phyloP scores from a whole-genome alignment of 2,329 filamentous ascomycete genomes.

The Colletotrichum sidae region DNA sequence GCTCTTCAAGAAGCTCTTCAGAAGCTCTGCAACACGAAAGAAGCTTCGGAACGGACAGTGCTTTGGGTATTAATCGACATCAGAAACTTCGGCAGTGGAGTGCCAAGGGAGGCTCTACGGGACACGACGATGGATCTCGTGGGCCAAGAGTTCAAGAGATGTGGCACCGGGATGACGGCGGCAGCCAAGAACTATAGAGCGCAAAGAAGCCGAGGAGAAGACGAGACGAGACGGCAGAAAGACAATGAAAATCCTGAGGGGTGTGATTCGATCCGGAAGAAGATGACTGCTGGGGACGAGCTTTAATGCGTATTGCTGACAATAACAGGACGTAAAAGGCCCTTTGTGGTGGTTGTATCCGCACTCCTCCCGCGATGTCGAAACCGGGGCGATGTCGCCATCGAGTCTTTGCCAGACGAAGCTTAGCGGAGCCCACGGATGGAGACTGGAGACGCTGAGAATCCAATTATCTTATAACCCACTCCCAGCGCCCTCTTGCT shows the following conservation, averaged over 20 bases:
- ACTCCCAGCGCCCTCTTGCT: conserved; percentile 7
- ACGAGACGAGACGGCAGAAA: conserved; percentile 2
- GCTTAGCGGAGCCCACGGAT: conserved; percentile 34
- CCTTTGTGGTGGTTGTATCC: conserved; percentile 24
- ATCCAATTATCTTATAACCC: conserved; percentile 29
- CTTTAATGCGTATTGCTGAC: conserved; percentile 16
- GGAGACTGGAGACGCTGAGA: conserved; percentile 23
- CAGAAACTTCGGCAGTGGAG: conserved; percentile 33
- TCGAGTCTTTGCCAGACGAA: conserved; percentile 39
- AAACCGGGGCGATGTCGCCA: conserved; percentile 44
- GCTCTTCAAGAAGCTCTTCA: conserved; percentile 29
- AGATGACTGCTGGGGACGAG: conserved; percentile 1
- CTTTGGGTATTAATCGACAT: conserved; percentile 31
- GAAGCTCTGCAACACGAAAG: conserved; percentile 4
- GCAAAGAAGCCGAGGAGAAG: conserved; percentile 33
- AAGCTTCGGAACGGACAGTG: conserved; percentile 4
- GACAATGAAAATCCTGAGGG: conserved; percentile 23
- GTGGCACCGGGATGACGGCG: conserved; percentile 35
- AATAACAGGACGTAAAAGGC: conserved; percentile 19
- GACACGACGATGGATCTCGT: conserved; percentile 34
- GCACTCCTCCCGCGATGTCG: conserved; percentile 32
- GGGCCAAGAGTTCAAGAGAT: conserved; percentile 38
- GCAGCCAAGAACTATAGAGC: conserved; percentile 28
- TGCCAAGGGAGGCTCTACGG: conserved; percentile 36
- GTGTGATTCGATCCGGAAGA: conserved; percentile 18